A percentile compares a stretch with the other conserved stretches of the same genome.
Conservation (phyloP, 1,284 basidiomycete genomes). For the Phenoliferia sp. region DNA sequence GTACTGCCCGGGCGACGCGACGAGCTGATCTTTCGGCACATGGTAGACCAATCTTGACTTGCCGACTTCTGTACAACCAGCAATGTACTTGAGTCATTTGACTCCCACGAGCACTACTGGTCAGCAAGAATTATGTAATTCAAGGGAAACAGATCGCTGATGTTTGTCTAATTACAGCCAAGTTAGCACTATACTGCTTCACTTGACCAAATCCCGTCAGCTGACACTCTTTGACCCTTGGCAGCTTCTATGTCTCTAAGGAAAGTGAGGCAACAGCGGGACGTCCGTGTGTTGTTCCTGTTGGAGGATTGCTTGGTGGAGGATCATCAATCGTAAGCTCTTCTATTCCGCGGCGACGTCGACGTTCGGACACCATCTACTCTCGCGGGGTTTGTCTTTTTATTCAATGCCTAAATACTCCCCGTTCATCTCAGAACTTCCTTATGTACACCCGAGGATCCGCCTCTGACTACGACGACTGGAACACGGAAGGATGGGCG, state of each 20-base stretch:
- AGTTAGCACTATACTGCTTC: not conserved
- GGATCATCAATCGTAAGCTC: constrained; percentile 22
- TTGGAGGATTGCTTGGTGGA: constrained; percentile 24
- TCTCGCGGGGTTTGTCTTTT: not conserved
- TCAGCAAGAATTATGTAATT: no score
- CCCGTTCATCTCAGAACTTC: not conserved
- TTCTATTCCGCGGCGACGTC: no score
- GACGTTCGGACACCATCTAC: no score
- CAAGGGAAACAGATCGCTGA: no score
- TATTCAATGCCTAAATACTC: not conserved
- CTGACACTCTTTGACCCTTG: not conserved
- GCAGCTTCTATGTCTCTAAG: constrained; percentile 7
- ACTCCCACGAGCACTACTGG: constrained; percentile 54
- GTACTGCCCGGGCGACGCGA: not conserved
- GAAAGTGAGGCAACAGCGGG: constrained; percentile 43
- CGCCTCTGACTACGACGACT: constrained; percentile 10
- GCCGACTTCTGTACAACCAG: constrained; percentile 47
- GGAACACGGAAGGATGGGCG: constrained; percentile 13
- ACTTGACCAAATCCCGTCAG: not conserved
- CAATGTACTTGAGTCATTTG: constrained; percentile 53
- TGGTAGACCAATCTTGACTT: constrained; percentile 43
- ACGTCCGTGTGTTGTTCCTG: constrained; percentile 63
- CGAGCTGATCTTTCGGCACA: not conserved
- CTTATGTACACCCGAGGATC: constrained; percentile 16
- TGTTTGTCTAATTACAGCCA: no score